These are phyloP conservation scores for Aspergillus olivimuriae DNA, from an alignment of 495 filamentous ascomycete species.

Conservation along the genomic window DNA sequence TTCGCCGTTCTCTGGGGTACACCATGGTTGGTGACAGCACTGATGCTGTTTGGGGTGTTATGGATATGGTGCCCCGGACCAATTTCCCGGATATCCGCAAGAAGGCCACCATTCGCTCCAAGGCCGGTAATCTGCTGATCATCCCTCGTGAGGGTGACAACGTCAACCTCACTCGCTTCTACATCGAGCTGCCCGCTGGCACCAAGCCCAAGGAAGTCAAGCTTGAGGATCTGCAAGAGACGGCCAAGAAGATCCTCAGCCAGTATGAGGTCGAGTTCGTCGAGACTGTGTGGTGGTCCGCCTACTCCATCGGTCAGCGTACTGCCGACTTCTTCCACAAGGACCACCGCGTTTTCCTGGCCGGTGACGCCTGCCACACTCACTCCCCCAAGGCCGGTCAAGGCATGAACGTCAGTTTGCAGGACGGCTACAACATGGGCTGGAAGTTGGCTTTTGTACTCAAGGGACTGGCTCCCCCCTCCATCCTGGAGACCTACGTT, in stretches of 20 bases:
- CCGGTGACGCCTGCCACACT: constrained; percentile 56
- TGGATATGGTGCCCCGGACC: constrained; percentile 71
- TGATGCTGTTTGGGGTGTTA: constrained; percentile 75
- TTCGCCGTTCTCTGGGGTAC: constrained; percentile 62
- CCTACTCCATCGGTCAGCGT: constrained; percentile 55
- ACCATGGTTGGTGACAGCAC: constrained; percentile 69
- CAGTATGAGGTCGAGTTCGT: constrained; percentile 49
- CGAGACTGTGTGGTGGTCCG: constrained; percentile 51
- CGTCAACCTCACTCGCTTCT: constrained; percentile 60
- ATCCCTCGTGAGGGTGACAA: constrained; percentile 63
- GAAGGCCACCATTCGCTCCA: constrained; percentile 56
- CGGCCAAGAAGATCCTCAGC: constrained; percentile 52
- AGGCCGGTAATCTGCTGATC: constrained; percentile 58
- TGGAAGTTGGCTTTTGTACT: constrained; percentile 72
- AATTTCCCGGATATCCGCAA: constrained; percentile 79
- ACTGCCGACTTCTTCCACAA: constrained; percentile 50
- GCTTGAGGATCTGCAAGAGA: constrained; percentile 49
- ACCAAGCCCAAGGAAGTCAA: constrained; percentile 33
- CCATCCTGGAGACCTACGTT: constrained; percentile 62
- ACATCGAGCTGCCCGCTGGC: constrained; percentile 60
- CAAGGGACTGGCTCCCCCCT: constrained; percentile 46
- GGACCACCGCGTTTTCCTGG: constrained; percentile 48
- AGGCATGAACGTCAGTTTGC: constrained; percentile 44
- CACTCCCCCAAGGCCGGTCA: constrained; percentile 59
- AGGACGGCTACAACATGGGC: constrained; percentile 61